These are phyloP conservation scores for Rubia yunnanensis DNA, from an alignment of 257 asterid species.

Conservation along the genomic window DNA sequence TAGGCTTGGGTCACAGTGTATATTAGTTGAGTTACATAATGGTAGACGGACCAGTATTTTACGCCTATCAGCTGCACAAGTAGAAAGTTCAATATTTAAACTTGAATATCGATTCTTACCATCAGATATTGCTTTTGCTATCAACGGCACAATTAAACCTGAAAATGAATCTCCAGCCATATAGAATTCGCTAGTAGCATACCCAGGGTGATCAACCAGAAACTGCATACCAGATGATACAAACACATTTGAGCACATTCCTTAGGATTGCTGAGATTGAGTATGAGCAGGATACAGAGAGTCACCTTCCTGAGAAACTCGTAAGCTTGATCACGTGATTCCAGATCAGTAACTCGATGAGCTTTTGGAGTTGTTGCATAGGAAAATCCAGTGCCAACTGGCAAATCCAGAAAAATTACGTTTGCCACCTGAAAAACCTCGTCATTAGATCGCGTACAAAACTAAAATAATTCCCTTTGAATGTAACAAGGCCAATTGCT, in stretches of 20 bases:
- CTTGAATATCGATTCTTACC: conserved; percentile 9
- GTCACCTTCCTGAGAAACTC: conserved; percentile 5
- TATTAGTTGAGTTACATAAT: too few species aligned
- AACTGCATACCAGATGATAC: conserved; percentile 15
- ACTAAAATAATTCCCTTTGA: neutral
- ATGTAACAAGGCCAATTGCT: neutral
- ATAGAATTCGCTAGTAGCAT: conserved; percentile 14
- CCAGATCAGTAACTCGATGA: conserved; percentile 1
- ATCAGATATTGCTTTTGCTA: conserved; percentile 11
- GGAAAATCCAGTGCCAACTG: conserved; percentile 10
- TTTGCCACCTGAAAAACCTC: conserved; percentile 1
- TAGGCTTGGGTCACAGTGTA: neutral
- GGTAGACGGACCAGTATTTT: too few species aligned
- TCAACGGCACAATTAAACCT: conserved; percentile 16
- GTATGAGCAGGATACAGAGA: neutral
- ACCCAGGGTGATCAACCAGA: conserved; percentile 14
- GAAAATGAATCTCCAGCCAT: conserved; percentile 19
- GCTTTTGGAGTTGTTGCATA: conserved; percentile 7
- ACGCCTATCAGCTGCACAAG: neutral
- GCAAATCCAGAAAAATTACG: conserved; percentile 9
- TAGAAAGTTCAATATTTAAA: neutral
- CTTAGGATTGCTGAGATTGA: neutral
- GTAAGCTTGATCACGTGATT: conserved; percentile 1
- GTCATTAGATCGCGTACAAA: too few species aligned
- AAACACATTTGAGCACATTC: neutral